Evolutionary conservation across 2,329 filamentous ascomycete genomes (phyloP), one percentile per base, ranked within the genome.

Genomic region (Scopulariopsis brevicaulis): DNA sequence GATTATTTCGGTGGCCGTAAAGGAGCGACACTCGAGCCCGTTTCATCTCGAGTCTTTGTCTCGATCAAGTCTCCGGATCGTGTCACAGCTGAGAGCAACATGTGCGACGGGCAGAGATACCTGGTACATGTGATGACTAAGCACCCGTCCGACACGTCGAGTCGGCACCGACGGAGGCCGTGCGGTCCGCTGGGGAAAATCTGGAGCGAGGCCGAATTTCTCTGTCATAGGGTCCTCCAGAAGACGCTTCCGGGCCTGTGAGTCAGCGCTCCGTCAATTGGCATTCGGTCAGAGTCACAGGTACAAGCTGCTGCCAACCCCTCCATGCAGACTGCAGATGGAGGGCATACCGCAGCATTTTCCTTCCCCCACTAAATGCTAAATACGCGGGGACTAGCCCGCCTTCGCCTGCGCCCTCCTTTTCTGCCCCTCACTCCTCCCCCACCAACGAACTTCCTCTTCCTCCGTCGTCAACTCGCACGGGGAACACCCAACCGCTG

Each of bases 321-420:
- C 55, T 57, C 55, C 32, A 57, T 57, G 55, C 55, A 52, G 55
- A 52, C 46, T 40, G 55, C 55, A 56, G 22, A n/a, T 14, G 50
- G 46, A 57, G 48, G 55, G 55, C 48, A 52, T 53, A 48, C 32
- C 35, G 55, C 55, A 52, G 55, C 55, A 28, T 57, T 57, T 57
- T 57, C 22, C 48, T 24, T 18, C 43, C 55, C 55, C 55, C 55
- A 57, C 55, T 51, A 43, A 57, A 57, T 57, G 55, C 34, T 57
- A 51, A 51, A 56, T 32, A 25, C 48, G 37, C 55, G 35, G 54
- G 32, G 55, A 52, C 55, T 57, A 52, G 55, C 35, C 55, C 55
- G 55, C 55, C 55, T 57, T 57, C 50, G 55, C 55, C 55, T 53
- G 43, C 55, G 55, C 55, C 43, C 55, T 53, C 48, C 55, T 57